These are phyloP conservation scores for Suhomyces prunicola DNA, from an alignment of 805 yeast genomes.

Conservation along the genomic window DNA sequence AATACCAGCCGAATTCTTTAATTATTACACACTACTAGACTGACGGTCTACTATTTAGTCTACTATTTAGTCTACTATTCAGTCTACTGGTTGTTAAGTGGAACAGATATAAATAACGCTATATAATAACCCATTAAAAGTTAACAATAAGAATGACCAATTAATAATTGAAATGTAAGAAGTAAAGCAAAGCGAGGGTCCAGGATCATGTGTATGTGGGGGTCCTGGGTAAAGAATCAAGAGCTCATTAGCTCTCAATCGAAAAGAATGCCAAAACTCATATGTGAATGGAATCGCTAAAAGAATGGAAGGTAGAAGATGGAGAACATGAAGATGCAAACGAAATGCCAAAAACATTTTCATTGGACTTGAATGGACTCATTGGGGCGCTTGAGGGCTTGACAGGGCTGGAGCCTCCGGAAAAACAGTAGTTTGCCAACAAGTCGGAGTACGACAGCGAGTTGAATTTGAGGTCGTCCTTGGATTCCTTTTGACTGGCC, in stretches of 20 bases:
- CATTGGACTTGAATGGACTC: background rate
- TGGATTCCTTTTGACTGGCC: background rate
- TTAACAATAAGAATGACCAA: background rate
- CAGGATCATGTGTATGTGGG: background rate
- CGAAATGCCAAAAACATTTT: constrained; percentile 7
- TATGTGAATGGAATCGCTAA: constrained; percentile 31
- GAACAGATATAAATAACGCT: background rate
- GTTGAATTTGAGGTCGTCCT: constrained; percentile 15
- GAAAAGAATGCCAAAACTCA: constrained; percentile 4
- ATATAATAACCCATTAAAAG: background rate
- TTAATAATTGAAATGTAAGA: background rate
- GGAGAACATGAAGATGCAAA: constrained; percentile 19
- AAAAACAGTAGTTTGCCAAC: constrained; percentile 35
- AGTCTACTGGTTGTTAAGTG: too few relatives aligned
- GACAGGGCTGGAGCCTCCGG: constrained; percentile 17
- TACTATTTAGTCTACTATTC: too few relatives aligned
- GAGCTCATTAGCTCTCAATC: background rate
- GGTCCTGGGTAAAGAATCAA: background rate
- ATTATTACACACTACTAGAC: too few relatives aligned
- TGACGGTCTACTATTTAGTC: too few relatives aligned
- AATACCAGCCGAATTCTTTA: background rate
- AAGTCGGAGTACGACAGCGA: constrained; percentile 31
- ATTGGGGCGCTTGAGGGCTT: constrained; percentile 2
- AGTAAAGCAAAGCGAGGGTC: background rate
- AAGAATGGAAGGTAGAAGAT: constrained; percentile 33